Evolutionary conservation across 1,284 basidiomycete species (phyloP), one percentile per base, ranked within the genome.

Genomic region (Mycosarcoma mackinlayi): DNA sequence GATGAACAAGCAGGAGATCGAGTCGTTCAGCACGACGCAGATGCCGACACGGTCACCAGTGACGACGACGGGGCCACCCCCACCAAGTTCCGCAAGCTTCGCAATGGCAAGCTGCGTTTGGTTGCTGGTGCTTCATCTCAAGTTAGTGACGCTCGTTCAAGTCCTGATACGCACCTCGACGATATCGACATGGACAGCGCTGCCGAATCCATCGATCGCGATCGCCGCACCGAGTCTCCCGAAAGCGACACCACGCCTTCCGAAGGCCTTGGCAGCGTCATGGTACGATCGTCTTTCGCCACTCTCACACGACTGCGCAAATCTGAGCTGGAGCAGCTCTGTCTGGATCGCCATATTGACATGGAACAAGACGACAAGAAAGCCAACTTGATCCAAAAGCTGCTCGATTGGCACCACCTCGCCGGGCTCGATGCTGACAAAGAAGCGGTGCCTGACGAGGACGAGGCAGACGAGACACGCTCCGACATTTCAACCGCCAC

Each of bases 101-200:
- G 76, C 30, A 78, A 76, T 38, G 76, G 76, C 16, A 78, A 78
- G 50, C 48, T 78, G 9, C 67, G 76, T 21, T 33, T 76, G 24
- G 23, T 59, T 21, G 56, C 55, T 3, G 52, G 38, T 6, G 45
- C 63, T 7, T 44, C 59, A 2, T 39, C 19, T 5, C 42, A 14
- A 6, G 33, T 13, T 9, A 34, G 23, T 24, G 46, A 44, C 2
- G 24, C 16, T 27, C 16, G 11, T 13, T n/a, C 47, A 5, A 25
- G 39, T 9, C 39, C 37, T n/a, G 16, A 7, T 27, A 51, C 48
- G 31, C 52, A 48, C 13, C 14, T 28, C 2, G 55, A 56, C 30
- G 72, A 77, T 27, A 51, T 73, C 31, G 62, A 66, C 6, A 70
- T 74, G 63, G 63, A 65, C 14, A 61, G 47, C 9, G 59, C 52